Evolutionary conservation across 179 eudicot genomes (phyloP).

Genomic region (Actinidia chinensis): DNA sequence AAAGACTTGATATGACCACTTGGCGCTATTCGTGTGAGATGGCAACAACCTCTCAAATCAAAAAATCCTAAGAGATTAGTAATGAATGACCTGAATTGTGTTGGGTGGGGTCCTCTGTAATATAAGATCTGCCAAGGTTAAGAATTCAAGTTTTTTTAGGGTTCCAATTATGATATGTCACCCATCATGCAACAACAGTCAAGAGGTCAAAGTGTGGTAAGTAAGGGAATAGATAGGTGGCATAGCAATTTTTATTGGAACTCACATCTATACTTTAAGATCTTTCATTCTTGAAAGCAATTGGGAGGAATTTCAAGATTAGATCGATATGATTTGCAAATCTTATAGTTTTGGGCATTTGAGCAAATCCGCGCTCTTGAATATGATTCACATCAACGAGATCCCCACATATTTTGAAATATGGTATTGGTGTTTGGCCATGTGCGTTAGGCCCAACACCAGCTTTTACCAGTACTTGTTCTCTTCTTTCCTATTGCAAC

Average conservation of each 20-base stretch:
- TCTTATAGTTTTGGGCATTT: conserved; percentile 11
- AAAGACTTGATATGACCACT: conserved; percentile 1
- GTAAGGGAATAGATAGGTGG: background rate
- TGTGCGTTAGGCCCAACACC: too few relatives aligned
- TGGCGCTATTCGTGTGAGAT: background rate
- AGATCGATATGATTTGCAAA: background rate
- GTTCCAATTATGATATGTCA: conserved; percentile 9
- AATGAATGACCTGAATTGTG: conserved; percentile 11
- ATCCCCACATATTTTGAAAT: too few relatives aligned
- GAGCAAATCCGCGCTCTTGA: background rate
- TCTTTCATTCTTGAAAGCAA: conserved; percentile 16
- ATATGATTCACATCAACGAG: too few relatives aligned
- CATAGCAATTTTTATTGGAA: background rate
- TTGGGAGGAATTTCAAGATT: background rate
- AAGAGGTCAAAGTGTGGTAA: background rate
- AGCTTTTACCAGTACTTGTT: too few relatives aligned
- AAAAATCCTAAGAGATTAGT: too few relatives aligned
- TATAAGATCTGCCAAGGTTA: background rate
- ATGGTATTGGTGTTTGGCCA: too few relatives aligned
- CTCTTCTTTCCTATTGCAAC: too few relatives aligned
- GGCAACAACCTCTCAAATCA: conserved; percentile 5
- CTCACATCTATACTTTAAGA: conserved; percentile 14
- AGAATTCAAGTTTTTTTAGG: conserved; percentile 6
- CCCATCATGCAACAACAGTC: background rate
- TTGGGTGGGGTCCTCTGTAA: background rate